Evolutionary conservation across 2,329 filamentous ascomycete genomes (phyloP).

Genomic region (Paecilomyces niveus): DNA sequence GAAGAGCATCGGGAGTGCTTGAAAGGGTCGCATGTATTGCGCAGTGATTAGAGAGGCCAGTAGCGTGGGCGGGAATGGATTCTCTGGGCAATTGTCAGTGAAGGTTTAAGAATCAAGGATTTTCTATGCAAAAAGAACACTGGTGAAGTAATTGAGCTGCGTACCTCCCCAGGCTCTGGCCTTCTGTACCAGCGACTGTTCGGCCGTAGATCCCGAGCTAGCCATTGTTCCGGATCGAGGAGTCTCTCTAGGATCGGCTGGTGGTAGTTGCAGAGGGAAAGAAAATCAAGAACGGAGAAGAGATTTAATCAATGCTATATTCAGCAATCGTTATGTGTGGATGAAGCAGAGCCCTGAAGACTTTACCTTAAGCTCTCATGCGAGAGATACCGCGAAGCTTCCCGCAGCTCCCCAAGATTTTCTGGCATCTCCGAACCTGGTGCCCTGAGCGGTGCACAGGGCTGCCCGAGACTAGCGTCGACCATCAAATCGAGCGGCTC

Average conservation of each 20-base stretch:
- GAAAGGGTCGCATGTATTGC: conserved; percentile 60
- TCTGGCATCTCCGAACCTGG: not conserved
- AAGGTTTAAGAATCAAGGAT: not conserved
- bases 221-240: conserved; percentile 16
- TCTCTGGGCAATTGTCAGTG: conserved; percentile 42
- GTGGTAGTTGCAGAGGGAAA: not conserved
- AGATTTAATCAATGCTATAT: not conserved
- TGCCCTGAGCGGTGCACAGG: not conserved
- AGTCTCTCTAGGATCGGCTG: not conserved
- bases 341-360: not conserved
- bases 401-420: not conserved
- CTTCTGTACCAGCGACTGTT: conserved; percentile 31
- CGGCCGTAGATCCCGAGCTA: conserved; percentile 17
- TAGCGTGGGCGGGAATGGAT: conserved; percentile 56
- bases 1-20: conserved; percentile 59
- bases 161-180: conserved; percentile 38
- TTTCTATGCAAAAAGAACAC: not conserved
- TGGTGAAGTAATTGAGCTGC: conserved; percentile 3
- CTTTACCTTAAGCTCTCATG: too few species aligned
- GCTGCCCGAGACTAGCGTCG: conserved; percentile 13
- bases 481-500: conserved; percentile 7
- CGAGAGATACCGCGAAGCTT: not conserved
- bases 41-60: conserved; percentile 61
- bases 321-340: not conserved
- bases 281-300: not conserved